Percentiles rank a stretch among this genome's conserved stretches.
Evolutionary conservation across 192 early-diverging fungal species (phyloP).

Genomic region (Rhizoclosmatium globosum): DNA sequence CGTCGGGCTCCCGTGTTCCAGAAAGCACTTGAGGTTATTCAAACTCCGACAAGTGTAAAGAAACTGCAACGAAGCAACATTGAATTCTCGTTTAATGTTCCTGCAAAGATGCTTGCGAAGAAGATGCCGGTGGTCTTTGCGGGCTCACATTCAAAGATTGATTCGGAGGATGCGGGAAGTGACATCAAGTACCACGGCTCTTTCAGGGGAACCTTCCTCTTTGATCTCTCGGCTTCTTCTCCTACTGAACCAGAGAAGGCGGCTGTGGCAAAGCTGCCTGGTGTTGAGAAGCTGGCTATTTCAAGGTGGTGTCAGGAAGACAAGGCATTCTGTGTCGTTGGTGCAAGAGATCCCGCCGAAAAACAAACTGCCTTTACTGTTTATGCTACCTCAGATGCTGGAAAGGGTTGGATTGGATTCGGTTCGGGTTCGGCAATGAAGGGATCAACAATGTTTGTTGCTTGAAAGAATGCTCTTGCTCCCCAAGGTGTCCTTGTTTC

Average conservation of each 20-base stretch:
- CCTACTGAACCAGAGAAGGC: too few species aligned
- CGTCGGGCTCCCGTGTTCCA: neutral
- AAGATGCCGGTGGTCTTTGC: too few species aligned
- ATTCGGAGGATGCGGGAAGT: too few species aligned
- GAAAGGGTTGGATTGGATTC: conserved; percentile 17
- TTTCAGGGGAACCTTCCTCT: too few species aligned
- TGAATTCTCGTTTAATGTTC: neutral
- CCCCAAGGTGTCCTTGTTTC: conserved; percentile 33
- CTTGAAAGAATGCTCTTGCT: conserved; percentile 30
- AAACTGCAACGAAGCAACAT: neutral
- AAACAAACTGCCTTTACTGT: conserved; percentile 5
- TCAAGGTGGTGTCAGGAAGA: neutral
- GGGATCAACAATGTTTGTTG: conserved; percentile 38
- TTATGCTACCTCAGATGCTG: neutral
- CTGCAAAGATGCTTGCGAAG: neutral
- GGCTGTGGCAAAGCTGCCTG: too few species aligned
- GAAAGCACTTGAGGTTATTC: neutral
- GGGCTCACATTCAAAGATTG: neutral
- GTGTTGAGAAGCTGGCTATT: neutral
- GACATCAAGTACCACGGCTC: too few species aligned
- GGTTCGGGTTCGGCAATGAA: conserved; percentile 24
- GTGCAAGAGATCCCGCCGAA: neutral
- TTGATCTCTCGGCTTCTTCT: too few species aligned
- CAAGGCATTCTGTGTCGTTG: conserved; percentile 5
- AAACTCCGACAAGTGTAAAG: neutral